Evolutionary conservation across 441 rosid genomes (phyloP).

Genomic region (Pelargonium myrrhifolium): DNA sequence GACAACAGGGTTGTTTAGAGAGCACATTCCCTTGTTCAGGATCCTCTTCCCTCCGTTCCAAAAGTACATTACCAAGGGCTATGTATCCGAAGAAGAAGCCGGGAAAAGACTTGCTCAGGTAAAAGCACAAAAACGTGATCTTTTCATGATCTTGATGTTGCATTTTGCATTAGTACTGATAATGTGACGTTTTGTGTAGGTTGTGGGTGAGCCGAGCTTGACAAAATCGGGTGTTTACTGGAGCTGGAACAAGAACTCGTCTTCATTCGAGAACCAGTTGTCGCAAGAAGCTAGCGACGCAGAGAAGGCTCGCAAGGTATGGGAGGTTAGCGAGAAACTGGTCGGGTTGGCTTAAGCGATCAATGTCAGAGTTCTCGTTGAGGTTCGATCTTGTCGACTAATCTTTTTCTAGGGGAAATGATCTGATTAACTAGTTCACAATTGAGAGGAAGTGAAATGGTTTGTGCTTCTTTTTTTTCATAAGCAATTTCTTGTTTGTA

Average conservation of each 20-base stretch:
- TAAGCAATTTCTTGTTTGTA: no score
- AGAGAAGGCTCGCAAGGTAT: slow-evolving; percentile 68
- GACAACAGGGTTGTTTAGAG: slow-evolving; percentile 82
- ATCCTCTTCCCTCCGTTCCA: slow-evolving; percentile 85
- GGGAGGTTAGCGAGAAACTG: slow-evolving; percentile 84
- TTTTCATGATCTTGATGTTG: not conserved
- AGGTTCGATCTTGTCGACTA: no score
- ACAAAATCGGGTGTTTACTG: slow-evolving; percentile 83
- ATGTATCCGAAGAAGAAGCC: slow-evolving; percentile 79
- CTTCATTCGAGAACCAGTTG: slow-evolving; percentile 77
- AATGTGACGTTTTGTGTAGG: slow-evolving; percentile 25
- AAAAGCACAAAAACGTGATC: not conserved
- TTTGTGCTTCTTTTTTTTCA: no score
- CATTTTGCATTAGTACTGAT: not conserved
- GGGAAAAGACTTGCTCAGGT: slow-evolving; percentile 92
- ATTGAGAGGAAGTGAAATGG: no score
- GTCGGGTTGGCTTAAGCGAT: slow-evolving; percentile 55
- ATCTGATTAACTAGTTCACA: no score
- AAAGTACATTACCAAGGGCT: slow-evolving; percentile 90
- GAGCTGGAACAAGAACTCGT: slow-evolving; percentile 88
- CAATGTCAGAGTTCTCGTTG: no score
- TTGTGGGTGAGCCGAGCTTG: slow-evolving; percentile 64
- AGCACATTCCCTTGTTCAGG: slow-evolving; percentile 72
- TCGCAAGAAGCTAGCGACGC: slow-evolving; percentile 79
- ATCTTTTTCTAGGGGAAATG: no score